phyloP scores from a whole-genome alignment of 2,329 filamentous ascomycete genomes.

The Fusarium albidum region DNA sequence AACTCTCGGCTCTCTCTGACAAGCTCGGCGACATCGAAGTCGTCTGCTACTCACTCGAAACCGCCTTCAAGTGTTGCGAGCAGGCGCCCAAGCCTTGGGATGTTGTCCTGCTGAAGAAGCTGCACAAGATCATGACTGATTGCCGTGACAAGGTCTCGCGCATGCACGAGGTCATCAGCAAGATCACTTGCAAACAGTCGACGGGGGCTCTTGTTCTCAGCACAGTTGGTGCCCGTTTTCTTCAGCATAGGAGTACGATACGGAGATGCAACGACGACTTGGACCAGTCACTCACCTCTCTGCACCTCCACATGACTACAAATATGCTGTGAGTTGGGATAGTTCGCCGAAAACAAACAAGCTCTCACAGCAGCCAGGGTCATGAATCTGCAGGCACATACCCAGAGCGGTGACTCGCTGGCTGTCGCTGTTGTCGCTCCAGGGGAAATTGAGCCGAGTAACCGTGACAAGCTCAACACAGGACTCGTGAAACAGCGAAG shows the following conservation, averaged over 20 bases:
- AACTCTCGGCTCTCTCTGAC: conserved; percentile 3
- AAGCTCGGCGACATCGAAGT: conserved; percentile 16
- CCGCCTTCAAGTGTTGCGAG: background rate
- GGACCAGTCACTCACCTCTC: conserved; percentile 2
- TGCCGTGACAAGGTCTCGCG: conserved; percentile 5
- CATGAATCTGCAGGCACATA: conserved; percentile 1
- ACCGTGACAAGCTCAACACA: background rate
- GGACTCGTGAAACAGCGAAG: background rate
- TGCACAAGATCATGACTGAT: conserved; percentile 6
- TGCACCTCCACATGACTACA: conserved; percentile 17
- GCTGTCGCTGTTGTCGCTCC: background rate
- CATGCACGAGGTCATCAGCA: conserved; percentile 1
- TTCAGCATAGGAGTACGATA: conserved; percentile 8
- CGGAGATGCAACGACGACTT: conserved; percentile 1
- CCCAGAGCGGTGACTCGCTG: background rate
- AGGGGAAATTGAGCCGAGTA: background rate
- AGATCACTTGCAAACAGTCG: background rate
- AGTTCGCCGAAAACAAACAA: background rate
- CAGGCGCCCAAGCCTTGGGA: conserved; percentile 8
- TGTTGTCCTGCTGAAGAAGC: background rate
- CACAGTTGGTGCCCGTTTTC: conserved; percentile 5
- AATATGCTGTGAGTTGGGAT: conserved; percentile 3
- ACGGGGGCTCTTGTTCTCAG: background rate
- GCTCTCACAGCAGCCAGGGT: background rate
- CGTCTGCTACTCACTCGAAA: conserved; percentile 11